These are phyloP conservation scores for Melastoma candidum DNA, from an alignment of 441 rosid genomes.

Conservation along the genomic window DNA sequence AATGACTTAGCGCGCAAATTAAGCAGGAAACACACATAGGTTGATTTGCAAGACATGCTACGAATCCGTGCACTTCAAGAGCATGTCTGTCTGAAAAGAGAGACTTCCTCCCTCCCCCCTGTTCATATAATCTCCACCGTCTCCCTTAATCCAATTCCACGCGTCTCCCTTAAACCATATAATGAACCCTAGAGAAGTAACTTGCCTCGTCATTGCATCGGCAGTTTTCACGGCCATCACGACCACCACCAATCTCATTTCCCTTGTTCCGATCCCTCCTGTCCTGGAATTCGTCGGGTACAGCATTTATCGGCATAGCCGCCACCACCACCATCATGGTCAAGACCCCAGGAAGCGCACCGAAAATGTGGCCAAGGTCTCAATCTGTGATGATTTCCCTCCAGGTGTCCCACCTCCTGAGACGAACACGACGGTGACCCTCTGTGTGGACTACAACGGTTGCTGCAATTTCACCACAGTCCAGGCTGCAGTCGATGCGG, in stretches of 20 bases:
- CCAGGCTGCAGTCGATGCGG: slow-evolving; percentile 68
- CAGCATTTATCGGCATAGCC: slow-evolving; percentile 13
- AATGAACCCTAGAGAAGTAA: slow-evolving; percentile 17
- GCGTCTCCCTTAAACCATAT: neutral
- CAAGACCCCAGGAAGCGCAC: slow-evolving; percentile 9
- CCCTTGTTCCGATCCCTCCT: slow-evolving; percentile 9
- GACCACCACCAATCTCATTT: slow-evolving; percentile 24
- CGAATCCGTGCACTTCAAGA: slow-evolving; percentile 60
- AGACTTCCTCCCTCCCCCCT: neutral
- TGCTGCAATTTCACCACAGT: slow-evolving; percentile 82
- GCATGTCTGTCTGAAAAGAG: slow-evolving; percentile 14
- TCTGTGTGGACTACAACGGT: slow-evolving; percentile 71
- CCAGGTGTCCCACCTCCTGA: slow-evolving; percentile 56
- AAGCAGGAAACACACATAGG: slow-evolving; percentile 16
- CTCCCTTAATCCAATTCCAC: slow-evolving; percentile 4
- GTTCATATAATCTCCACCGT: slow-evolving; percentile 9
- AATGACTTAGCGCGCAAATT: too few species aligned
- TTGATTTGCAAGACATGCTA: slow-evolving; percentile 87
- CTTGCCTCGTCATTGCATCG: slow-evolving; percentile 24
- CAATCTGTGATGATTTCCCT: slow-evolving; percentile 67
- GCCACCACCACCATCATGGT: slow-evolving; percentile 11
- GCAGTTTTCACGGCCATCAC: slow-evolving; percentile 33
- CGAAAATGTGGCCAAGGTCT: neutral
- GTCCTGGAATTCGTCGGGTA: slow-evolving; percentile 13
- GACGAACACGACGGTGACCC: slow-evolving; percentile 41